phyloP scores from a whole-genome alignment of 2,329 filamentous ascomycete species.

The Madurella fahalii region DNA sequence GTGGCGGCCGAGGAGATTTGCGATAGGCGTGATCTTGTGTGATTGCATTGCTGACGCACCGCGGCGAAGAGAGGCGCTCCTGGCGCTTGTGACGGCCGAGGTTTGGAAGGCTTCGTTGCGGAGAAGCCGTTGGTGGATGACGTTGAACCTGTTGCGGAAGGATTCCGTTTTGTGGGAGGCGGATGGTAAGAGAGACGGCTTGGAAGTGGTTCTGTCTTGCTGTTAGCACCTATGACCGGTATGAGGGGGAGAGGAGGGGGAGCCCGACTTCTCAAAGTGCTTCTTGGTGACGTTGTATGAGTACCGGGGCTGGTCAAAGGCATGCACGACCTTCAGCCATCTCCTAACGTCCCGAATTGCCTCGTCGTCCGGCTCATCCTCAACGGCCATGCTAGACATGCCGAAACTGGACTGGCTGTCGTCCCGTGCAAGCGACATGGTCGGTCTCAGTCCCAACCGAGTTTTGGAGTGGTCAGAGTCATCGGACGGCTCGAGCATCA shows the following conservation, averaged over 20 bases:
- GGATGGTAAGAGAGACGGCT: constrained; percentile 68
- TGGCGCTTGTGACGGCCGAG: constrained; percentile 64
- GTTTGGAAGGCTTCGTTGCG: constrained; percentile 91
- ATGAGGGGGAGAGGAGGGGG: too few species aligned
- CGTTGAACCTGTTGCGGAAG: constrained; percentile 86
- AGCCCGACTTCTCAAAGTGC: constrained; percentile 72
- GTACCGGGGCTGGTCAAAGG: constrained; percentile 80
- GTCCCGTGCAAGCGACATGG: constrained; percentile 46
- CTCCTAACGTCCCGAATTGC: constrained; percentile 64
- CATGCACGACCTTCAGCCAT: constrained; percentile 80
- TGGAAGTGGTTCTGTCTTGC: constrained; percentile 50
- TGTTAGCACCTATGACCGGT: constrained; percentile 18
- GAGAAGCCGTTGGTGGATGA: constrained; percentile 86
- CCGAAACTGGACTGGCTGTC: constrained; percentile 65
- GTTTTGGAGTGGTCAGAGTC: constrained; percentile 52
- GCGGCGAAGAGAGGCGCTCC: constrained; percentile 50
- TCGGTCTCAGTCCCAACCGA: constrained; percentile 51
- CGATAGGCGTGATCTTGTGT: constrained; percentile 85
- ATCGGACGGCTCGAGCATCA: constrained; percentile 54
- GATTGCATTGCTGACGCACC: constrained; percentile 60
- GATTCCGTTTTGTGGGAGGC: constrained; percentile 77
- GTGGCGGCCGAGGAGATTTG: constrained; percentile 70
- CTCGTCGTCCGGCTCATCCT: constrained; percentile 55
- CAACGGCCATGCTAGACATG: constrained; percentile 50
- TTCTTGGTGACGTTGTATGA: constrained; percentile 77